Percentiles rank a stretch among this genome's conserved stretches.
These are phyloP conservation scores for Erysimum pusillum DNA, from an alignment of 441 rosid species.

Conservation along the genomic window DNA sequence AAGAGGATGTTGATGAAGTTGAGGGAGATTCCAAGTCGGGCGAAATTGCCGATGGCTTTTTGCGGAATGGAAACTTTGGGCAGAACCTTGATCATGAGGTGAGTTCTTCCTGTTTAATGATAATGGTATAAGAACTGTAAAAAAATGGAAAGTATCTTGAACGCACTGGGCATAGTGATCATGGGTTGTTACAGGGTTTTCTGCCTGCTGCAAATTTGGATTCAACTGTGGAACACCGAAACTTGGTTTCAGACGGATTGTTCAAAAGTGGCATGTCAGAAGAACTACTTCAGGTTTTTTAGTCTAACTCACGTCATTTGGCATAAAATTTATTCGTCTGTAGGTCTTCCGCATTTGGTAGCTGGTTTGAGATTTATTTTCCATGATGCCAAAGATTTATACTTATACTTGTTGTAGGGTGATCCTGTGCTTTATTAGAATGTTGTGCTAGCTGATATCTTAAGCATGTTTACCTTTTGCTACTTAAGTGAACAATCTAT, in stretches of 20 bases:
- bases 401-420: slow-evolving; percentile 15
- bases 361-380: slow-evolving; percentile 16
- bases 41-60: slow-evolving; percentile 50
- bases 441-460: slow-evolving; percentile 21
- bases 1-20: slow-evolving; percentile 39
- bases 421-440: slow-evolving; percentile 1
- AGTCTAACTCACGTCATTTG: slow-evolving; percentile 6
- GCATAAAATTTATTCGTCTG: background rate
- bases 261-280: slow-evolving; percentile 53
- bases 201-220: slow-evolving; percentile 40
- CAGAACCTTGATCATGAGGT: slow-evolving; percentile 61
- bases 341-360: slow-evolving; percentile 10
- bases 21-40: slow-evolving; percentile 43
- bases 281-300: slow-evolving; percentile 59
- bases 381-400: background rate
- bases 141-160: slow-evolving; percentile 38
- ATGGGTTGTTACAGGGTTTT: slow-evolving; percentile 63
- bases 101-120: slow-evolving; percentile 55
- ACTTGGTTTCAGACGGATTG: slow-evolving; percentile 17
- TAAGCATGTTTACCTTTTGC: slow-evolving; percentile 3
- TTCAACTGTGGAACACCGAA: slow-evolving; percentile 13
- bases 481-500: slow-evolving; percentile 13
- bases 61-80: slow-evolving; percentile 26
- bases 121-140: slow-evolving; percentile 37
- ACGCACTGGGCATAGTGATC: slow-evolving; percentile 56